These are phyloP conservation scores for Scytalidium sp. DNA, from an alignment of 2,329 filamentous ascomycete species.

Conservation along the genomic window DNA sequence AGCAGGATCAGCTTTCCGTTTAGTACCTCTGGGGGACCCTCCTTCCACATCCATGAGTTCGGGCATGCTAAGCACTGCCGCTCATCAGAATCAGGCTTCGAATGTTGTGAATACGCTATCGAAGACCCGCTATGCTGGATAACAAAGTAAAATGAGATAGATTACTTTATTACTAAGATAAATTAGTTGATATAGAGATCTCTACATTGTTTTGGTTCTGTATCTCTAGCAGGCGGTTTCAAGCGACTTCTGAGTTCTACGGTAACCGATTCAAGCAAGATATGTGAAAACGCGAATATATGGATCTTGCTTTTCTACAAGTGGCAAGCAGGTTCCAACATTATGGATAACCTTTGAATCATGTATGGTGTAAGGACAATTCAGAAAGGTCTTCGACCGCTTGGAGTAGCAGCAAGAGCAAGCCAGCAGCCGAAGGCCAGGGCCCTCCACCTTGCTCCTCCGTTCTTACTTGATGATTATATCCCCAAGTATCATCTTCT, in stretches of 20 bases:
- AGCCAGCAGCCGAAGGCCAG: not conserved
- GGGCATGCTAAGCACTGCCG: slow-evolving; percentile 26
- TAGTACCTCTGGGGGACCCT: slow-evolving; percentile 30
- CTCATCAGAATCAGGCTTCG: no score
- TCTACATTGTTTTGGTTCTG: no score
- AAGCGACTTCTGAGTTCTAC: not conserved
- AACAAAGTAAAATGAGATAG: no score
- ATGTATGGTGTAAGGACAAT: not conserved
- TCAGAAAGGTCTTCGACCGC: not conserved
- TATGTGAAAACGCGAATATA: no score
- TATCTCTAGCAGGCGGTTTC: no score
- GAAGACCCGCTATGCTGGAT: no score
- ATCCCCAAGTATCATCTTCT: slow-evolving; percentile 69
- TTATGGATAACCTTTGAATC: no score
- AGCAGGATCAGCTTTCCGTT: slow-evolving; percentile 46
- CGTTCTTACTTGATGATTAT: slow-evolving; percentile 73
- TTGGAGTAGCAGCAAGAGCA: not conserved
- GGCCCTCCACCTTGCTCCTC: slow-evolving; percentile 51
- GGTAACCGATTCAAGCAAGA: not conserved
- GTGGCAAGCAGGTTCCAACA: no score
- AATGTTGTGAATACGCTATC: no score
- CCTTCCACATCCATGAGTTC: slow-evolving; percentile 41
- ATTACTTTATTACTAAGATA: no score
- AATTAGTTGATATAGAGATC: no score
- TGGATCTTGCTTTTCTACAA: no score